Base-by-base conservation (phyloP, 345 rosid genomes). In the Arabis alpina region DNA sequence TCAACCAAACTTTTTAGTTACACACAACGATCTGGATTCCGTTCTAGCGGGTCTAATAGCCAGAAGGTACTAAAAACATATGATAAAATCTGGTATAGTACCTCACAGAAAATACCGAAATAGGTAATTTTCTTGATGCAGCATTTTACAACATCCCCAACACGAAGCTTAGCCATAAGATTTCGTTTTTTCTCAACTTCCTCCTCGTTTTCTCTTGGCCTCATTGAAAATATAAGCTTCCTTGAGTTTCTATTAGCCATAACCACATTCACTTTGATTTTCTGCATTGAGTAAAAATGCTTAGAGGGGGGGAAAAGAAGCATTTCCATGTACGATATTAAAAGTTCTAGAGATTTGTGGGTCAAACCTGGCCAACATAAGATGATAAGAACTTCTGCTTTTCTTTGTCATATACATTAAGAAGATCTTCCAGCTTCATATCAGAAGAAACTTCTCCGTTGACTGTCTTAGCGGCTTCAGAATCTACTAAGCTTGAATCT, bases 101-200 rank as follows among this genome's bases (percentile, higher is more conserved):
- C 97, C 93, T 94, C 97, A 34, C 93, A 96, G 79, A 91, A 94
- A 39, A 94, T 84, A 64, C 97, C 97, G 54, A 89, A 91, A 72
- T 94, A 89, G 61, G 97, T 87, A 43, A 94, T 89, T 80, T 89
- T 91, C 82, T 79, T 89, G 80, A 94, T 83, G 80, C 85, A 76
- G 69, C 99, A 88, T 78, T 91, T 88, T 68, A 91, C 93, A 66
- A 91, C 82, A 79, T 94, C 97, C 41, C 99, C 97, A 19, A 91
- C 79, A 39, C 88, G 85, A 81, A 94, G 97, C 80, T 80, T 91
- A 34, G 90, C 90, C 99, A 94, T 94, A 40, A 91, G 81, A 55
- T 72, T 82, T 82, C 90, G 86, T 78, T 91, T 93, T 80, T 78
- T 91, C 86, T 84, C 83, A 28, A 82, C 71, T 48, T 82, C 71